Evolutionary conservation across 768 basidiomycete species (phyloP), one percentile per base, ranked within the genome.

Genomic region (Asterophora parasitica): DNA sequence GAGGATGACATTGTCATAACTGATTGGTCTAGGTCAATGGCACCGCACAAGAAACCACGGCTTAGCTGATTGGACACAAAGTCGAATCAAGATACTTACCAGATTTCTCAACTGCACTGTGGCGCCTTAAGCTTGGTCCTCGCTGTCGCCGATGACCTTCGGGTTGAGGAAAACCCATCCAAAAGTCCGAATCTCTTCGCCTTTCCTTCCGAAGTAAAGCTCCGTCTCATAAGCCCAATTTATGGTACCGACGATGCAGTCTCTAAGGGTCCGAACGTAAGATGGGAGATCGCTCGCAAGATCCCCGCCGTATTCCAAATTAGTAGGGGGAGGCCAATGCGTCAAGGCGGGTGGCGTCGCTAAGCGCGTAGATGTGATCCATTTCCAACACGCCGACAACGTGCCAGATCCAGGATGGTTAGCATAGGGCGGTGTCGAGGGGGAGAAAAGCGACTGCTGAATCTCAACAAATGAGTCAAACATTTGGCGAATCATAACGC

Each of bases 221-320:
- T 82, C 75, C 0, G 77, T 81, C 61, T 83, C 80, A 54, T 83
- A 85, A 30, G 72, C 50, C 82, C 82, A 84, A 54, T 83, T 75
- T n/a, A 79, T 55, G n/a, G 67, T 69, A 7, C 83, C 83, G 2
- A 73, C 68, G 32, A 85, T 70, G 51, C 72, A 78, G 50, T 82
- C 77, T 30, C 74, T 73, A 23, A 84, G 59, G 6, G 75, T 75
- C n/a, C 64, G 72, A 23, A 78, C 61, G 53, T 78, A 81, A 4
- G 62, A 55, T 34, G 52, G 23, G 27, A 57, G 33, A 46, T 58
- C 59, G 10, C 42, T 38, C 3, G 49, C 42, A 39, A 32, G 49
- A 41, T 51, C 51, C 10, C 46, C 48, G 34, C 52, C 53, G 15
- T 47, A 44, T 36, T 50, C 50, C 12, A 13, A 7, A 33, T 38